Base-by-base conservation (phyloP, 495 filamentous ascomycete species). In the Talaromyces trachyspermus region DNA sequence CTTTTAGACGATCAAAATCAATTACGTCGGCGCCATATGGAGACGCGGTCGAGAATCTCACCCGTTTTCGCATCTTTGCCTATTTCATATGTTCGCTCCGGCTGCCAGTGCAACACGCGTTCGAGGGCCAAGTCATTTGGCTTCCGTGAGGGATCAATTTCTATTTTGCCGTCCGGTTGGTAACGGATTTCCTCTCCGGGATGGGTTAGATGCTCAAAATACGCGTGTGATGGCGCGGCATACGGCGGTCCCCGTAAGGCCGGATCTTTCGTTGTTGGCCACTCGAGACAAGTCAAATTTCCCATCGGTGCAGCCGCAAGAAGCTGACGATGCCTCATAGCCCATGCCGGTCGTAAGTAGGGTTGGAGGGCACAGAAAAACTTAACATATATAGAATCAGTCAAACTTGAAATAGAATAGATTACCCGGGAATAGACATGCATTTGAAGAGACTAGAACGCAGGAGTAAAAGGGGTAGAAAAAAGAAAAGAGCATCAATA, bases 351-450 rank as follows among this genome's bases (percentile, higher is more conserved):
- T 11, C 88, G 78, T 30, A 83, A 56, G 0, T 63, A 60, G 9
- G 79, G 81, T 4, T 76, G 74, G 11, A 95, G 70, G n/a, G 87
- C 87, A 56, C 76, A 89, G 51, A 92, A 78, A 64, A 92, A 95
- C 86, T 88, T 49, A 22, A 51, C 9, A 42, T 26, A 17, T 14
- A 14, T 26, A 24, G 23, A 6, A 17, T 26, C 22, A 42, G 39
- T 42, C 12, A 17, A 17, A 36, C 20, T 38, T 5, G 19, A 41
- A 7, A 41, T 11, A 25, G 17, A 8, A 18, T 3, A 30, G 6
- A 12, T 30, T 12, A 7, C 27, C n/a, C n/a, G n/a, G n/a, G n/a
- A n/a, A n/a, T n/a, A n/a, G n/a, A n/a, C n/a, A n/a, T n/a, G n/a
- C n/a, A n/a, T n/a, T n/a, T n/a, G n/a, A n/a, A n/a, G n/a, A n/a